A percentile compares a stretch with the other conserved stretches of the same genome.
Conservation (phyloP, 2,329 filamentous ascomycete genomes). For the Neonectria punicea region DNA sequence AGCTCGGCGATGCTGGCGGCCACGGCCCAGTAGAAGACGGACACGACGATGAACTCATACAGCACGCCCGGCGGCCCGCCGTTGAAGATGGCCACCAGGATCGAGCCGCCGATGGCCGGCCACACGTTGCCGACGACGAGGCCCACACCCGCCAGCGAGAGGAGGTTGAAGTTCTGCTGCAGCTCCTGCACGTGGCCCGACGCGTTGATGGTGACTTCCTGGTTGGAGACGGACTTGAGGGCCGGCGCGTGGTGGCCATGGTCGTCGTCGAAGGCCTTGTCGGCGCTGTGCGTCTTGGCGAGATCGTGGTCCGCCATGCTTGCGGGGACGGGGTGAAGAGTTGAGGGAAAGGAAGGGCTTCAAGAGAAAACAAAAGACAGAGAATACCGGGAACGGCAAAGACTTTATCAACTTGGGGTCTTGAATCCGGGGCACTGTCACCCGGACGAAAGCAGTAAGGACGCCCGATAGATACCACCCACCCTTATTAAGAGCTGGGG, state of each 20-base stretch:
- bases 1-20: conserved; percentile 70
- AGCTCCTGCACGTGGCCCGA: conserved; percentile 55
- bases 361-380: neutral
- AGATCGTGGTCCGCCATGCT: conserved; percentile 9
- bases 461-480: neutral
- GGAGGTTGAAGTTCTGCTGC: conserved; percentile 51
- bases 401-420: conserved; percentile 17
- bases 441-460: neutral
- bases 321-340: neutral
- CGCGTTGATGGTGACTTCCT: conserved; percentile 47
- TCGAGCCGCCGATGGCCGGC: conserved; percentile 56
- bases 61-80: conserved; percentile 70
- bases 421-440: neutral
- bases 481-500: conserved; percentile 8
- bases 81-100: conserved; percentile 65
- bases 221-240: conserved; percentile 12
- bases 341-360: neutral
- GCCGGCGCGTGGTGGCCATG: conserved; percentile 13
- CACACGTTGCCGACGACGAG: conserved; percentile 56
- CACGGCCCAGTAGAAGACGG: conserved; percentile 66
- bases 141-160: conserved; percentile 54
- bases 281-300: conserved; percentile 26
- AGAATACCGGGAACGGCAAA: neutral
- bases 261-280: conserved; percentile 16
- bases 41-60: conserved; percentile 66